Conservation (phyloP, 352 stramenopile species). For the Elongisporangium undulatum region DNA sequence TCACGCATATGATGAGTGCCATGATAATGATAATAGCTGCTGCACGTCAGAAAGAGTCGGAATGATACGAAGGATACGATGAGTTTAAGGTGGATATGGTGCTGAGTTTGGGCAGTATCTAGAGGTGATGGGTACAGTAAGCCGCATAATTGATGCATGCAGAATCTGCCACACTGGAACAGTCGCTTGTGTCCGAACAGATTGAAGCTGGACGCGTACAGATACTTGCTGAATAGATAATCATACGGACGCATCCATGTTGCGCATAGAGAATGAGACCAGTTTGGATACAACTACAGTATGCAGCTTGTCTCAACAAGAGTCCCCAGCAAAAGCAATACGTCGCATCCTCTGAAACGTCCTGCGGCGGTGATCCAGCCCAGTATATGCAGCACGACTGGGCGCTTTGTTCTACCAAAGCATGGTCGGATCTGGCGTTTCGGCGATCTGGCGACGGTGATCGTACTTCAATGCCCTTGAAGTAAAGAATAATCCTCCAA, state of each 20-base stretch:
- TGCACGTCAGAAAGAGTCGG: not conserved
- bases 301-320: not conserved
- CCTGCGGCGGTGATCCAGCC: not conserved
- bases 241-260: not conserved
- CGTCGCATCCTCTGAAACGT: not conserved
- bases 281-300: not conserved
- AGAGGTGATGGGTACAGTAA: not conserved
- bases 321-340: not conserved
- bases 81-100: not conserved
- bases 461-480: not conserved
- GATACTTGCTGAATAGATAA: not conserved
- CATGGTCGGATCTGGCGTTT: not conserved
- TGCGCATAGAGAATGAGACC: not conserved
- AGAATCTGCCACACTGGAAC: not conserved
- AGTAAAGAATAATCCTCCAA: not conserved
- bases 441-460: not conserved
- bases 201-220: no score
- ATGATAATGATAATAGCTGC: not conserved
- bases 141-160: no score
- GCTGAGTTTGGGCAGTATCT: not conserved
- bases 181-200: not conserved
- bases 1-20: not conserved
- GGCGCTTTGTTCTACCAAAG: not conserved
- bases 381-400: not conserved
- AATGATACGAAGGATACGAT: not conserved